Conservation (phyloP, 768 basidiomycete genomes). For the Pleurotus giganteus region DNA sequence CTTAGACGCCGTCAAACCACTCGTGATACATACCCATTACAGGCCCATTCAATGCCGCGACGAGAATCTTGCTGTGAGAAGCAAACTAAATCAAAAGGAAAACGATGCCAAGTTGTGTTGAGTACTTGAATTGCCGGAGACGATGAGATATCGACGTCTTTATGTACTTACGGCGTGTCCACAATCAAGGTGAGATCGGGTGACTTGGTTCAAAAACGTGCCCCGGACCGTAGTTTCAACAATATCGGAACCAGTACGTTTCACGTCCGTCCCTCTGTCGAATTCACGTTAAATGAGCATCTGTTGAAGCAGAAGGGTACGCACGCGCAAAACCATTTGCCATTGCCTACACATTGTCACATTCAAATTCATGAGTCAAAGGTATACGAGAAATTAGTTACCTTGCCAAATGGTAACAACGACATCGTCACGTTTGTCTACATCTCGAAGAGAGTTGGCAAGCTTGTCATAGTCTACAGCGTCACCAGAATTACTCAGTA, state of each 20-base stretch:
- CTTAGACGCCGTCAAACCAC: background rate
- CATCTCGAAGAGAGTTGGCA: constrained; percentile 52
- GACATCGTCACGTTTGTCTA: constrained; percentile 61
- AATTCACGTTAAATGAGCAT: background rate
- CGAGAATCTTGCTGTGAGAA: constrained; percentile 64
- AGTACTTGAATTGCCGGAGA: too few relatives aligned
- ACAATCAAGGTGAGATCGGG: constrained; percentile 55
- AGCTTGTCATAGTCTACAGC: constrained; percentile 59
- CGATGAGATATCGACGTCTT: background rate
- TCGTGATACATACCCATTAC: constrained; percentile 56
- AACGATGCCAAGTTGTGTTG: too few relatives aligned
- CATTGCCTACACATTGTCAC: constrained; percentile 42
- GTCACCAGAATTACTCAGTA: too few relatives aligned
- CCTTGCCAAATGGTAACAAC: constrained; percentile 70
- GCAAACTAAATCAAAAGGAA: constrained; percentile 48
- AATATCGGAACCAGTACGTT: constrained; percentile 18
- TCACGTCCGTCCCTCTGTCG: constrained; percentile 59
- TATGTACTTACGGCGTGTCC: constrained; percentile 53
- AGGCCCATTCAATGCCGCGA: constrained; percentile 73
- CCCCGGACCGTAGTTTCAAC: constrained; percentile 35
- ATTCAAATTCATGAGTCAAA: background rate
- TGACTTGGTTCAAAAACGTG: constrained; percentile 42
- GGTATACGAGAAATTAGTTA: constrained; percentile 16
- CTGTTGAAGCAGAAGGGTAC: constrained; percentile 19
- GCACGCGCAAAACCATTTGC: constrained; percentile 75